Evolutionary conservation across 345 rosid genomes (phyloP), one percentile per base, ranked within the genome.

Genomic region (Bruguiera sexangula): DNA sequence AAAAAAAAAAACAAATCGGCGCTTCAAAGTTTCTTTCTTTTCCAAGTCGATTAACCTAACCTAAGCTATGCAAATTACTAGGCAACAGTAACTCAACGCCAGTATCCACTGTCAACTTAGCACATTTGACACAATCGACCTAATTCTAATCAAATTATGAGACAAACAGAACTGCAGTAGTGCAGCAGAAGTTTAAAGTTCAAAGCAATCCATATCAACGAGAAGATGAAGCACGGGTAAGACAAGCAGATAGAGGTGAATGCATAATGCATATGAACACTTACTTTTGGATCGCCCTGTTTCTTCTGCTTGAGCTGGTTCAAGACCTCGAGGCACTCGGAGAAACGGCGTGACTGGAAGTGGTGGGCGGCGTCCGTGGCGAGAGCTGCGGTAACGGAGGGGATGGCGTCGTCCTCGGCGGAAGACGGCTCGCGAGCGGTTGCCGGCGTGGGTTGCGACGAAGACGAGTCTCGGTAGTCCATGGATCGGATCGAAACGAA

Each of bases 271-370:
- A 60, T 16, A 8, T 6, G 3, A 19, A 66, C 48, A 57, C 57
- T 60, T 48, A 92, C 99, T 92, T 90, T 95, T 3, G 91, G 96
- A 86, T 92, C 97, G 81, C 82, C 81, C 21, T 71, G 85, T 70
- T 85, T 87, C 83, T 82, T 89, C 55, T 75, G 87, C 68, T 73
- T 68, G 52, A 96, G 89, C 82, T 89, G 91, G 79, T 73, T 74
- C 74, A 92, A 70, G 66, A 85, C 75, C 37, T 83, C 88, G 26
- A 96, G 75, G 72, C 97, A 92, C 69, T 96, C 99, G 15, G 66
- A 58, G 75, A 83, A 90, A 69, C 89, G 86, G 39, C 84, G 75
- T 54, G 97, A 92, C 76, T 90, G 91, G 75, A 86, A 96, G 79
- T 73, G 80, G 39, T 84, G 74, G 24, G 85, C 80, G 29, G 99